Conservation (phyloP, 2,329 filamentous ascomycete species). For the Cladophialophora chaetospira region DNA sequence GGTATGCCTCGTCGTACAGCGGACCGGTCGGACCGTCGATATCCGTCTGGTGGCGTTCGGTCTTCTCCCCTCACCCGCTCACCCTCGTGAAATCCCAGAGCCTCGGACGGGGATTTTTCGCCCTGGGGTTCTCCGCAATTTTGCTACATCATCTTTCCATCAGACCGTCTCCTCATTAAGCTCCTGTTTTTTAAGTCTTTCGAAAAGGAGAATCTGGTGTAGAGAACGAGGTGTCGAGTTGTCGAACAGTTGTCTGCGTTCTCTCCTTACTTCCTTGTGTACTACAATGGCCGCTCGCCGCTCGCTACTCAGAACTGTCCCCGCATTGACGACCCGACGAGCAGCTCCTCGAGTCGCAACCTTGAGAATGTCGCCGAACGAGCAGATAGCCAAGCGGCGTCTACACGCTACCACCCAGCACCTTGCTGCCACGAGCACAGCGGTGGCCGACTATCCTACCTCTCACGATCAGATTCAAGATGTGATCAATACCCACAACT, state of each 20-base stretch:
- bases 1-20: no score
- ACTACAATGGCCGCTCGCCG: slow-evolving; percentile 30
- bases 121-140: not conserved
- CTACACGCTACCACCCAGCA: slow-evolving; percentile 60
- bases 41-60: no score
- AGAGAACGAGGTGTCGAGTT: not conserved
- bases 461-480: slow-evolving; percentile 59
- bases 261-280: not conserved
- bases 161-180: not conserved
- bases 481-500: slow-evolving; percentile 62
- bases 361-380: slow-evolving; percentile 32
- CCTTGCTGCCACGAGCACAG: slow-evolving; percentile 53
- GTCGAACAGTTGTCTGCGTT: not conserved
- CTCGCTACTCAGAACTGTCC: slow-evolving; percentile 28
- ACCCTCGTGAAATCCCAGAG: not conserved
- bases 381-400: slow-evolving; percentile 30
- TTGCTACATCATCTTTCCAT: not conserved
- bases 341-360: slow-evolving; percentile 24
- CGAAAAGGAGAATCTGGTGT: not conserved
- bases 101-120: slow-evolving; percentile 3
- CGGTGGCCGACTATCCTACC: slow-evolving; percentile 57
- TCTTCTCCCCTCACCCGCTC: not conserved
- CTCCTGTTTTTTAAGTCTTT: not conserved
- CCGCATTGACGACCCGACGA: slow-evolving; percentile 31
- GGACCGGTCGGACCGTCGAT: no score